Base-by-base conservation (phyloP, 305 asterid genomes). In the Euphrasia arctica region DNA sequence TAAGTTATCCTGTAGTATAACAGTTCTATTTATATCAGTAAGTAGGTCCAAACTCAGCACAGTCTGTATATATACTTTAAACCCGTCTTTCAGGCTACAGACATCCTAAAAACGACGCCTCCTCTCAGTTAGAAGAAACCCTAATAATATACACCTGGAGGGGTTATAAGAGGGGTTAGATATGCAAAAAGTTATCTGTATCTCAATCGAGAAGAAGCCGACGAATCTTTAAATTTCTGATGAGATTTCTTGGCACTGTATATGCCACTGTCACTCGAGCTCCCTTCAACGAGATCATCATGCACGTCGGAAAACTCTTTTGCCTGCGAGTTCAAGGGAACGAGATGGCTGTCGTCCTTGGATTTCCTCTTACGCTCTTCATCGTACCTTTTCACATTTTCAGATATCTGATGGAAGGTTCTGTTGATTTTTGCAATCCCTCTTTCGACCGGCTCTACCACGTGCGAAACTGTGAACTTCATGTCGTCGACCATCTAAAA, bases 391-490 rank as follows among this genome's bases (percentile, higher is more conserved):
- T 84, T 89, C 77, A 92, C 87, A 18, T 89, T 92, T 75, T 92
- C 97, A 2, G 98, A 89, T 81, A 92, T 87, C 80, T 87, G 83
- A 63, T 85, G 95, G 79, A 92, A 84, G 9, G 97, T 90, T 75
- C 45, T 82, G 59, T 89, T 92, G 70, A 92, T 83, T 72, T 65
- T 90, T 15, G 98, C 90, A n/a, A 92, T 57, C 13, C 98, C 97
- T 77, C 98, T 80, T 80, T 92, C 98, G 9, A 83, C 95, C 31
- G 98, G 98, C 58, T 89, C 95, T 28, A 83, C 93, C 2, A 87
- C 95, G 45, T 89, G 96, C 2, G 95, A 81, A 65, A 89, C 97
- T 60, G 98, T 89, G 93, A 78, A 92, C 89, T 80, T 85, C 97
- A 89, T 87, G 82, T 89, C 97, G 78, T 89, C 97, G 12, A 83